phyloP scores from a whole-genome alignment of 1,284 basidiomycete genomes.

The Gomphus bonarii region DNA sequence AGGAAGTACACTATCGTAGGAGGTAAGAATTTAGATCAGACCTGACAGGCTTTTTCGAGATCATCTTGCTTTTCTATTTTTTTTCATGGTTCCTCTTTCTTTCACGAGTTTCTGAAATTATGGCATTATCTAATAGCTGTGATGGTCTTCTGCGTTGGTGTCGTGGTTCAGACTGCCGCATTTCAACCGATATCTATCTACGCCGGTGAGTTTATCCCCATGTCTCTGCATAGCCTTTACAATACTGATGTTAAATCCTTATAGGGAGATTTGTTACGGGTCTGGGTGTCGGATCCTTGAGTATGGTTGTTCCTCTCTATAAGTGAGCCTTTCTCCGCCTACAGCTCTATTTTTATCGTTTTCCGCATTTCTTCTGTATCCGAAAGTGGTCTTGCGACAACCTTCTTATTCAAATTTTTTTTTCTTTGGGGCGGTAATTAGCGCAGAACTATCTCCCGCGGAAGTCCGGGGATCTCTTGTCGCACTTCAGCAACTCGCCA shows the following conservation, averaged over 20 bases:
- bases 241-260: background rate
- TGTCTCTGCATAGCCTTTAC: background rate
- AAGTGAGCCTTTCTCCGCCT: conserved; percentile 30
- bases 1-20: conserved; percentile 61
- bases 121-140: conserved; percentile 33
- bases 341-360: background rate
- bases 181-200: conserved; percentile 48
- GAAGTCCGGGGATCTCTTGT: conserved; percentile 78
- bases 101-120: background rate
- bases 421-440: conserved; percentile 13
- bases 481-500: conserved; percentile 73
- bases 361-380: background rate
- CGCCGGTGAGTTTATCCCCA: conserved; percentile 33
- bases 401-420: background rate
- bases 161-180: conserved; percentile 55
- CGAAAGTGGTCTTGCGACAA: background rate
- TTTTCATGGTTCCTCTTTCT: background rate
- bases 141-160: conserved; percentile 55
- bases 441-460: conserved; percentile 63
- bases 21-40: conserved; percentile 25
- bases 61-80: background rate
- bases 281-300: conserved; percentile 66
- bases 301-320: conserved; percentile 69
- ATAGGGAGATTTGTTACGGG: conserved; percentile 62
- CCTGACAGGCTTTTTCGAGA: background rate